phyloP scores from a whole-genome alignment of 441 rosid genomes.

The Pelargonium citronellum region DNA sequence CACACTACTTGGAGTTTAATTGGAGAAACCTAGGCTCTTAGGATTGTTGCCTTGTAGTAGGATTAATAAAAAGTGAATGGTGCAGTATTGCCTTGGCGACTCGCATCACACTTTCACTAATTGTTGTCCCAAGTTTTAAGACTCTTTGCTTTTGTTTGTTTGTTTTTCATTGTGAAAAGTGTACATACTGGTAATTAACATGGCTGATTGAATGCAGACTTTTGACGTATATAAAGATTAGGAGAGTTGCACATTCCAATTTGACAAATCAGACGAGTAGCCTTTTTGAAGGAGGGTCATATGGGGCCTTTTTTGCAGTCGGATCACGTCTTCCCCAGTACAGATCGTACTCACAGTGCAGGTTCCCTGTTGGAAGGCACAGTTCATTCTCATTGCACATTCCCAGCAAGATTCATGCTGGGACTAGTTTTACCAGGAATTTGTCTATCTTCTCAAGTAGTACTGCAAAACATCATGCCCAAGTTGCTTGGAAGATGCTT shows the following conservation, averaged over 20 bases:
- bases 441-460: slow-evolving; percentile 35
- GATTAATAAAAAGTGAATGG: no score
- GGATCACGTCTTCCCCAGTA: slow-evolving; percentile 37
- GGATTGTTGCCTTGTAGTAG: no score
- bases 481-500: slow-evolving; percentile 63
- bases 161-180: no score
- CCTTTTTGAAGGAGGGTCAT: slow-evolving; percentile 33
- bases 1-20: no score
- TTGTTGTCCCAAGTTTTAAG: no score
- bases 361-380: slow-evolving; percentile 32
- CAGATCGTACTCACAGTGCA: slow-evolving; percentile 35
- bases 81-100: no score
- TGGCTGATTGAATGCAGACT: slow-evolving; percentile 42
- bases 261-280: slow-evolving; percentile 25
- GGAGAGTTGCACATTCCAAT: slow-evolving; percentile 33
- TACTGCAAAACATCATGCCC: slow-evolving; percentile 46
- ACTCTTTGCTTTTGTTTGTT: no score
- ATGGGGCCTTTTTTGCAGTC: slow-evolving; percentile 34
- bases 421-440: slow-evolving; percentile 30
- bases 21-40: no score
- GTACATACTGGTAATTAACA: background rate
- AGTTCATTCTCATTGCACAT: slow-evolving; percentile 23
- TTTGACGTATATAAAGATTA: slow-evolving; percentile 41
- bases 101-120: no score
- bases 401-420: slow-evolving; percentile 28